A percentile compares a stretch with the other conserved stretches of the same genome.
phyloP scores from a whole-genome alignment of 2,329 filamentous ascomycete genomes.

The Akanthomyces dipterigenus region DNA sequence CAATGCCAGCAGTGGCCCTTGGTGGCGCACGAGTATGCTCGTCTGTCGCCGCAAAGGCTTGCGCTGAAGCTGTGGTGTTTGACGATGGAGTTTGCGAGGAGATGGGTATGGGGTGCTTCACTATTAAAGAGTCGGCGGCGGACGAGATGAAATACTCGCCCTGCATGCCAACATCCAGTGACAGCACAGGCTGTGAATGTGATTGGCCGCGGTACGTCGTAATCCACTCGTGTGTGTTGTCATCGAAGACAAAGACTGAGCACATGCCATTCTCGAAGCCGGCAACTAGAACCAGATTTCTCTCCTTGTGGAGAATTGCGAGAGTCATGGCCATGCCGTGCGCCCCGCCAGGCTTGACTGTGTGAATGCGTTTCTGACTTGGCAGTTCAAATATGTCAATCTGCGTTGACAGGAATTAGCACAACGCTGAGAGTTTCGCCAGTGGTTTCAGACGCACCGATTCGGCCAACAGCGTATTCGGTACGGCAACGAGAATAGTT shows the following conservation, averaged over 20 bases:
- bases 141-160: constrained; percentile 66
- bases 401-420: constrained; percentile 23
- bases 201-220: constrained; percentile 57
- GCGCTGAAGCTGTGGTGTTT: background rate
- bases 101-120: constrained; percentile 62
- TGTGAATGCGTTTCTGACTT: constrained; percentile 60
- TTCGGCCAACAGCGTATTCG: constrained; percentile 68
- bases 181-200: constrained; percentile 77
- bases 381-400: constrained; percentile 84
- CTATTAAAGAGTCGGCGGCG: constrained; percentile 71
- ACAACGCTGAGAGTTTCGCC: background rate
- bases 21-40: background rate
- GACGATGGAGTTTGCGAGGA: constrained; percentile 15
- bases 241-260: constrained; percentile 53
- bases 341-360: constrained; percentile 41
- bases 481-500: constrained; percentile 67
- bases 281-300: constrained; percentile 55
- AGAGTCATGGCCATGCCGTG: constrained; percentile 89
- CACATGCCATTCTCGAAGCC: constrained; percentile 83
- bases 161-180: constrained; percentile 50
- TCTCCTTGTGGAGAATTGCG: constrained; percentile 46
- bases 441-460: constrained; percentile 41
- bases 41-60: too few species aligned
- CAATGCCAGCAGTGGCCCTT: background rate
- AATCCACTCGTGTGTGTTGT: constrained; percentile 34